These are phyloP conservation scores for Candida pseudoglaebosa DNA, from an alignment of 805 yeast species.

Conservation along the genomic window DNA sequence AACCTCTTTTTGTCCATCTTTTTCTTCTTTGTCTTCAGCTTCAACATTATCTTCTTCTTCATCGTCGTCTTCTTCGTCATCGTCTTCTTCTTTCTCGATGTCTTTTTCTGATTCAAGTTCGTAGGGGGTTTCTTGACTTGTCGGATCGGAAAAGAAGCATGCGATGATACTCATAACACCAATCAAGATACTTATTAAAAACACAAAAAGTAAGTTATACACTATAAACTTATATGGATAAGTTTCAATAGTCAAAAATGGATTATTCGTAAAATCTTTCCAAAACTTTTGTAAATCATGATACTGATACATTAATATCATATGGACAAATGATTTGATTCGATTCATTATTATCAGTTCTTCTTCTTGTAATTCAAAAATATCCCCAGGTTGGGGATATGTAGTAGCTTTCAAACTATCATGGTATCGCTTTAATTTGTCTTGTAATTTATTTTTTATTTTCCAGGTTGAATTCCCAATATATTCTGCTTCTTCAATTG, in stretches of 20 bases:
- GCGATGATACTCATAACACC: conserved; percentile 22
- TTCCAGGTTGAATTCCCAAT: conserved; percentile 75
- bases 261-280: conserved; percentile 40
- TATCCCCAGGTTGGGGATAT: conserved; percentile 39
- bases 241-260: conserved; percentile 38
- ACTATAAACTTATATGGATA: conserved; percentile 51
- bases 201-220: conserved; percentile 41
- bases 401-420: conserved; percentile 27
- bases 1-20: not conserved
- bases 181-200: conserved; percentile 38
- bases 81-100: not conserved
- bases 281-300: conserved; percentile 29
- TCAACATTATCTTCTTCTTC: not conserved
- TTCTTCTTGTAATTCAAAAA: conserved; percentile 29
- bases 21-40: not conserved
- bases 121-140: not conserved
- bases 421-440: conserved; percentile 33
- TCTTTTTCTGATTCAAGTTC: not conserved
- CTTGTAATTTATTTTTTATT: conserved; percentile 52
- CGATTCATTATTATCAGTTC: conserved; percentile 14
- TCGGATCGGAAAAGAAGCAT: conserved; percentile 7
- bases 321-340: conserved; percentile 16
- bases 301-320: conserved; percentile 17
- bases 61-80: not conserved
- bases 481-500: conserved; percentile 76